Base-by-base conservation (phyloP, 495 filamentous ascomycete genomes). In the Xylaria acuta region DNA sequence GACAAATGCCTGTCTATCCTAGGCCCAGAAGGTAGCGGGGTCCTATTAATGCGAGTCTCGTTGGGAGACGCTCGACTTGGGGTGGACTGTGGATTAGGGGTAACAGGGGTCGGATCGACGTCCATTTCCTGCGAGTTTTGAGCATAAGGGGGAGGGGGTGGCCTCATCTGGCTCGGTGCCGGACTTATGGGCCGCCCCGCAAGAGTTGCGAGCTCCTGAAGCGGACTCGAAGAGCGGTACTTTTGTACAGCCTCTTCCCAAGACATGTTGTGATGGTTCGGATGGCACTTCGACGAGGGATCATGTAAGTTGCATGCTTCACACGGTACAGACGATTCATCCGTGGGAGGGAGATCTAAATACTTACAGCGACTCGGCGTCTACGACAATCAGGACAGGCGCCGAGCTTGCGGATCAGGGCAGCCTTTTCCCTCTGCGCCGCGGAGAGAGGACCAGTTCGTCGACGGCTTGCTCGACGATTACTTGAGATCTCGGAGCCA, bases 191-290 rank as follows among this genome's bases (percentile, higher is more conserved):
- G 81, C 49, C 80, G 77, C 66, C 79, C 80, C 54, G 75, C 75
- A 56, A 80, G 65, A 43, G 81, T 79, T 27, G 81, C 76, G 20
- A 83, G 74, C 22, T 81, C 81, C 72, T 82, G 83, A 59, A 81
- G 76, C 59, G 84, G 80, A 53, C 81, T 82, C 58, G 78, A 76
- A 27, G 81, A 80, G 38, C 78, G 77, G 78, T 82, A 86, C 72
- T 84, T 86, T 69, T 77, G 77, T 38, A 81, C 77, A 30, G 83
- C 82, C 41, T 85, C 83, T 74, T 86, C 85, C 83, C 84, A 86
- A 1, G 84, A 83, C 83, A 85, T 85, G 74, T 81, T 82, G 71
- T 85, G 83, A 74, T 86, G 85, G 64, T 82, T 82, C 0, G 85
- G 84, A 73, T 86, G 83, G 72, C 85, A 86, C 85, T 86, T 74